phyloP scores from a whole-genome alignment of 495 filamentous ascomycete species.

The Tetracladium setigerum region DNA sequence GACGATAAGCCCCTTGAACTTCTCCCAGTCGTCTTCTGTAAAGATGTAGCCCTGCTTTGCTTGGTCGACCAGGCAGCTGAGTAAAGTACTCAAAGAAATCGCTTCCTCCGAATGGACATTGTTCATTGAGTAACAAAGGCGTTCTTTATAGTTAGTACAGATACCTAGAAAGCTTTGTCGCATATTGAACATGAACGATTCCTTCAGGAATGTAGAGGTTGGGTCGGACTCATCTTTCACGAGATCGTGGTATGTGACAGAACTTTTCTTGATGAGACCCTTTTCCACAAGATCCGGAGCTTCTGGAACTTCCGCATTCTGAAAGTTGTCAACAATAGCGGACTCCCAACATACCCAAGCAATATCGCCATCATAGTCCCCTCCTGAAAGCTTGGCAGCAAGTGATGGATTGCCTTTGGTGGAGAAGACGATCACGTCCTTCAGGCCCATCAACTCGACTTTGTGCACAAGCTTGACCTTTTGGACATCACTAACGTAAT shows the following conservation, averaged over 20 bases:
- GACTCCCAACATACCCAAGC: constrained; percentile 90
- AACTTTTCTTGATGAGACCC: constrained; percentile 49
- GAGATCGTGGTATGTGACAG: constrained; percentile 41
- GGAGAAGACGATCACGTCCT: constrained; percentile 84
- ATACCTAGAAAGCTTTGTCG: constrained; percentile 58
- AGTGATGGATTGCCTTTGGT: constrained; percentile 58
- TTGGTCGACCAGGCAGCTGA: constrained; percentile 75
- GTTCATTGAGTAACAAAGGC: constrained; percentile 53
- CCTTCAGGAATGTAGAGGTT: constrained; percentile 10
- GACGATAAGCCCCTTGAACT: constrained; percentile 23
- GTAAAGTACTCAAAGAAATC: constrained; percentile 55
- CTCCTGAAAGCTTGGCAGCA: constrained; percentile 78
- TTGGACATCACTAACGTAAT: constrained; percentile 79
- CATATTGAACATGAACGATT: constrained; percentile 47
- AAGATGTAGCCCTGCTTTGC: constrained; percentile 73
- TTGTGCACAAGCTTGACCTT: constrained; percentile 51
- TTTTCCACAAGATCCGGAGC: constrained; percentile 40
- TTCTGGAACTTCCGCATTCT: constrained; percentile 48
- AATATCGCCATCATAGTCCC: constrained; percentile 91
- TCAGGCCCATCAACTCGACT: constrained; percentile 61
- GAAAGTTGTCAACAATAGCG: constrained; percentile 63
- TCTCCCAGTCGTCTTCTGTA: constrained; percentile 39
- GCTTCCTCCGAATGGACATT: constrained; percentile 47
- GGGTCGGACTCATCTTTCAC: constrained; percentile 7
- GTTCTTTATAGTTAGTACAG: constrained; percentile 70